Conservation (phyloP, 352 stramenopile genomes). For the Phytophthora colocasiae region DNA sequence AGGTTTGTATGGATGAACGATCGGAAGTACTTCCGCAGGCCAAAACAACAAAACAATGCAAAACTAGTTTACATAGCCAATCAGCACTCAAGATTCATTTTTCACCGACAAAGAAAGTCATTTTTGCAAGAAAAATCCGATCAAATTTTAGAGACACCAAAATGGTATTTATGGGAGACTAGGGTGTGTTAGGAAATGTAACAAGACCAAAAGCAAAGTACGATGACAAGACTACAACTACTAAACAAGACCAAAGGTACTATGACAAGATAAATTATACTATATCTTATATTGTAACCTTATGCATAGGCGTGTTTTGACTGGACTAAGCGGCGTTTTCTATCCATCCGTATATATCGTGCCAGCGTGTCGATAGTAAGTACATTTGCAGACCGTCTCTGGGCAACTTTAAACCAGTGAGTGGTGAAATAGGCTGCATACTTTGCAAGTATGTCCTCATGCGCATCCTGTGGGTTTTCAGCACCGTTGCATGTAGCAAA, state of each 20-base stretch:
- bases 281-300: not conserved
- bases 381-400: not conserved
- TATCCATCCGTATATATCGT: slow-evolving; percentile 13
- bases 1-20: not conserved
- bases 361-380: no score
- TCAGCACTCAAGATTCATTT: not conserved
- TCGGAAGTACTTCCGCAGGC: not conserved
- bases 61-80: no score
- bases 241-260: slow-evolving; percentile 8
- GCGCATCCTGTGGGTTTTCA: not conserved
- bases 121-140: not conserved
- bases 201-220: slow-evolving; percentile 4
- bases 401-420: not conserved
- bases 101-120: slow-evolving; percentile 1
- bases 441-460: no score
- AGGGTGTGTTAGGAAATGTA: not conserved
- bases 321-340: slow-evolving; percentile 2
- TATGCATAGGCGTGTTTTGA: slow-evolving; percentile 1
- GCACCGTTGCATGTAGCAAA: slow-evolving; percentile 2
- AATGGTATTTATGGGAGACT: not conserved
- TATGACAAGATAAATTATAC: slow-evolving; percentile 3
- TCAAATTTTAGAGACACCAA: not conserved
- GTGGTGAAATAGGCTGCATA: slow-evolving; percentile 14
- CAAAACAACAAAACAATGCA: slow-evolving; percentile 13
- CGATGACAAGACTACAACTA: slow-evolving; percentile 1